Conservation (phyloP, 352 stramenopile species). For the Phytopythium aichiense region DNA sequence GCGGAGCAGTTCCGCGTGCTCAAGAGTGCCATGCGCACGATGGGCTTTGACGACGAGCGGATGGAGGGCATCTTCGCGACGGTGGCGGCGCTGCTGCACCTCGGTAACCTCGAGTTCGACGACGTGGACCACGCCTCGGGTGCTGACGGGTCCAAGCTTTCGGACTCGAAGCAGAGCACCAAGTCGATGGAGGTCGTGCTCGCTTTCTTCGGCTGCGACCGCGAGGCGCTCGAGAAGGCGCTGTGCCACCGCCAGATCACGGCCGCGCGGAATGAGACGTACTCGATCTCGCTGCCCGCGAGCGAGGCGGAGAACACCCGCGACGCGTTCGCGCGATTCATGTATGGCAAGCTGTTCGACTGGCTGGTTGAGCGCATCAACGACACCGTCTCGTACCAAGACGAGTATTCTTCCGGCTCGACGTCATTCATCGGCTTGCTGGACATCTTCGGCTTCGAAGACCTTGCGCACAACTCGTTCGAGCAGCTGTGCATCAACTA, state of each 20-base stretch:
- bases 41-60: constrained; percentile 88
- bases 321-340: constrained; percentile 92
- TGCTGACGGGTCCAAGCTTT: constrained; percentile 70
- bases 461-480: constrained; percentile 86
- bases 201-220: constrained; percentile 86
- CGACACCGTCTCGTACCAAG: constrained; percentile 64
- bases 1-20: constrained; percentile 79
- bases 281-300: constrained; percentile 71
- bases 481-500: constrained; percentile 97
- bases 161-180: constrained; percentile 40
- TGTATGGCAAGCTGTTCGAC: constrained; percentile 95
- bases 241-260: constrained; percentile 93
- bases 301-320: constrained; percentile 85
- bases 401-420: constrained; percentile 18
- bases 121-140: constrained; percentile 48
- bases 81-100: constrained; percentile 89
- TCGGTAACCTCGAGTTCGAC: constrained; percentile 94
- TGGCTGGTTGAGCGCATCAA: constrained; percentile 89
- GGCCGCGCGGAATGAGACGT: constrained; percentile 85
- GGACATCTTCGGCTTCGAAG: constrained; percentile 89
- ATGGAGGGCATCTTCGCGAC: constrained; percentile 91
- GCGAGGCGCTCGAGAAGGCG: constrained; percentile 81
- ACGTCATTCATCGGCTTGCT: constrained; percentile 72
- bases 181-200: constrained; percentile 77
- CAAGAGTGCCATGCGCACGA: constrained; percentile 76